phyloP scores from a whole-genome alignment of 2,329 filamentous ascomycete species.

The Ciborinia camelliae region DNA sequence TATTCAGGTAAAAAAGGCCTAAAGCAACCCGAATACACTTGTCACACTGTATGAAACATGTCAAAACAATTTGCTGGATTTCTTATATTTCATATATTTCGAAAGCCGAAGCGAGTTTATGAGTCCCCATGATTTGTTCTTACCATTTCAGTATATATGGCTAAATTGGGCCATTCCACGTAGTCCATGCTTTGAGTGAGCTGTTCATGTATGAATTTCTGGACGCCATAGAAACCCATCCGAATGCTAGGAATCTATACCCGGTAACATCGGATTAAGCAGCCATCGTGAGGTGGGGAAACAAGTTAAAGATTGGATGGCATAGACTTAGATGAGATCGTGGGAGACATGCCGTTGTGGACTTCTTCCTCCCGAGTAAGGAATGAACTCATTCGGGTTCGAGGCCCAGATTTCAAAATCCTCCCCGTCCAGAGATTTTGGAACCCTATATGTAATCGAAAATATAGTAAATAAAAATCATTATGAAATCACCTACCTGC shows the following conservation, averaged over 20 bases:
- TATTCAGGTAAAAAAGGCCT: neutral
- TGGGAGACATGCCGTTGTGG: neutral
- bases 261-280: neutral
- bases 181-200: neutral
- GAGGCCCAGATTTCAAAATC: neutral
- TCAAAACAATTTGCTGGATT: neutral
- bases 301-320: neutral
- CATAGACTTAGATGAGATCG: neutral
- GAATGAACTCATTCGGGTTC: neutral
- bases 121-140: neutral
- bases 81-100: neutral
- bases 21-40: neutral
- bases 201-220: neutral
- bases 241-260: neutral
- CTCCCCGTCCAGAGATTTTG: neutral
- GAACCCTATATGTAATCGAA: neutral
- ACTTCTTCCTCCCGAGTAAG: neutral
- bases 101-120: neutral
- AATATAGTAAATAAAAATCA: too few species aligned
- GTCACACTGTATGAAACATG: neutral
- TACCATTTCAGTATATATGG: neutral
- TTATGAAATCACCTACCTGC: neutral
- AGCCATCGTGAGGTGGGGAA: neutral
- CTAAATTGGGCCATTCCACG: constrained; percentile 6
- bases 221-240: neutral